These are phyloP conservation scores for Candida ficus DNA, from an alignment of 805 yeast species.

Conservation along the genomic window DNA sequence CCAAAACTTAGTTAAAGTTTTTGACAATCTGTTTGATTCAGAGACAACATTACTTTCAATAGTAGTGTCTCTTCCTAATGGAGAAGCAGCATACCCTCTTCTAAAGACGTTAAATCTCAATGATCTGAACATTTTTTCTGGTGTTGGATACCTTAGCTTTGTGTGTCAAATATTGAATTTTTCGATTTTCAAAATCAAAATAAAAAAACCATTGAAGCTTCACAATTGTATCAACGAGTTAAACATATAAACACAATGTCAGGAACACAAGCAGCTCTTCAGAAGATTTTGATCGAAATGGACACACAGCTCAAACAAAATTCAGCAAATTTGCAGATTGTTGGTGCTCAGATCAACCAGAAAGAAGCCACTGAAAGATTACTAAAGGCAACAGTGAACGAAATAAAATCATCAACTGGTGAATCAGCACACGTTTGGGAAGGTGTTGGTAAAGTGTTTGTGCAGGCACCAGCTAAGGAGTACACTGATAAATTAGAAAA, in stretches of 20 bases:
- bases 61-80: slow-evolving; percentile 27
- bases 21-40: slow-evolving; percentile 65
- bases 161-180: not conserved
- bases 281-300: slow-evolving; percentile 55
- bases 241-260: no score
- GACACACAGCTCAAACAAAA: slow-evolving; percentile 56
- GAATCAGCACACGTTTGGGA: slow-evolving; percentile 61
- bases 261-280: slow-evolving; percentile 41
- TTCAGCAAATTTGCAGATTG: slow-evolving; percentile 53
- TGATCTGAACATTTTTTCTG: slow-evolving; percentile 7
- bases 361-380: slow-evolving; percentile 7
- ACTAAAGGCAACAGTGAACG: slow-evolving; percentile 5
- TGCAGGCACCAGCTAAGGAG: slow-evolving; percentile 36
- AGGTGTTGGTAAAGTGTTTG: slow-evolving; percentile 76
- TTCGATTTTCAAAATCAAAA: not conserved
- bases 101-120: slow-evolving; percentile 7
- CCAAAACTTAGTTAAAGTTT: slow-evolving; percentile 77
- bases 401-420: slow-evolving; percentile 3
- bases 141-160: no score
- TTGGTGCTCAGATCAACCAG: slow-evolving; percentile 37
- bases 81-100: slow-evolving; percentile 7
- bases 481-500: slow-evolving; percentile 44
- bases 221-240: no score
- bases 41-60: slow-evolving; percentile 48
- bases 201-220: no score